Evolutionary conservation across 2,329 filamentous ascomycete genomes (phyloP), one percentile per base, ranked within the genome.

Genomic region (Fusarium clavum): DNA sequence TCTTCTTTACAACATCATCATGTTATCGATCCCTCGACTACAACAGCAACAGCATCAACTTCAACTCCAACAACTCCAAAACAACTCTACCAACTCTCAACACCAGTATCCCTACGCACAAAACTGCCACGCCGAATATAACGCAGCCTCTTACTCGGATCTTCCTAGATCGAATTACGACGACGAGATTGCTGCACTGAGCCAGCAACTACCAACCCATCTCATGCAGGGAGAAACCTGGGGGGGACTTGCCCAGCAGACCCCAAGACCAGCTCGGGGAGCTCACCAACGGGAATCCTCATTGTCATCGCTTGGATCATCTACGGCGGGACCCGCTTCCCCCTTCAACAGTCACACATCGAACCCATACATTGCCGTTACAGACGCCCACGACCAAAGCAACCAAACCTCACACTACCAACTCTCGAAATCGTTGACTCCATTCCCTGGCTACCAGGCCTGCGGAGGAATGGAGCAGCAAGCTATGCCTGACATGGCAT

Each of bases 271-370:
- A 41, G 77, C 78, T 59, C 80, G 82, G 18, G 76, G 82, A 40
- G 73, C 82, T 27, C 88, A 90, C 73, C 83, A 90, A 47, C 85
- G 88, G 70, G 87, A 90, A 69, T 87, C 88, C 4, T 90, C 88
- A 9, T 79, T 88, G 40, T 90, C 88, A 0, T 90, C 88, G 0
- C 73, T 90, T 43, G 87, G 86, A 13, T 90, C 88, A 25, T 90
- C 88, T 3, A 68, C 64, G 1, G 83, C 86, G 38, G 87, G 86
- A n/a, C 88, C 88, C 20, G 82, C 84, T 0, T 90, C 88, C 20
- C 88, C 88, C 6, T 90, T 83, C 76, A 84, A 83, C 41, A 80
- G 84, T 12, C 61, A 87, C 82, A 73, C 82, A 3, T 83, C 86
- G 40, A 87, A 89, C 65, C 88, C 88, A 4, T 86, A 88, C 11